phyloP scores from a whole-genome alignment of 192 early-diverging fungal genomes.

The Rhizophagus clarus region DNA sequence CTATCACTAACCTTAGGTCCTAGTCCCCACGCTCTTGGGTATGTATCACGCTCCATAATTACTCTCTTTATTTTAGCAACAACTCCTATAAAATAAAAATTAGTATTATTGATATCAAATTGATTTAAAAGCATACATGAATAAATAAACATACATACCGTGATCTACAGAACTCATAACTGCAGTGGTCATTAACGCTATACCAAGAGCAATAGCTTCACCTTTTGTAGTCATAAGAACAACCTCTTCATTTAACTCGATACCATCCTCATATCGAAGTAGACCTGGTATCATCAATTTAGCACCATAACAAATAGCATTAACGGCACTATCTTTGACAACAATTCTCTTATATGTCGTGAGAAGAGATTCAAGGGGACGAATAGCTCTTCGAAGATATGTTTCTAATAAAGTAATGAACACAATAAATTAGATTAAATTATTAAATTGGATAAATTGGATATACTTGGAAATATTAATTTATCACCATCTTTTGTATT shows the following conservation, averaged over 20 bases:
- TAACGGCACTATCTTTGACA: constrained; percentile 98
- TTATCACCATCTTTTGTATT: constrained; percentile 81
- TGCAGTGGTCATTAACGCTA: constrained; percentile 96
- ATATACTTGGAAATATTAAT: neutral
- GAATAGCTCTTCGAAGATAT: constrained; percentile 93
- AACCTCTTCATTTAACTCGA: constrained; percentile 97
- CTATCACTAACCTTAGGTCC: constrained; percentile 59
- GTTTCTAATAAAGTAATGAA: constrained; percentile 53
- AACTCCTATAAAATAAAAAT: constrained; percentile 46
- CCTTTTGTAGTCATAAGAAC: constrained; percentile 99
- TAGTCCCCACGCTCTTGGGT: constrained; percentile 97
- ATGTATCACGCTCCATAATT: constrained; percentile 99
- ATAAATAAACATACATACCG: constrained; percentile 43
- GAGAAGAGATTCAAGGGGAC: constrained; percentile 93
- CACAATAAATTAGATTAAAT: neutral
- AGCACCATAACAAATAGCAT: constrained; percentile 99
- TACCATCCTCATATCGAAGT: constrained; percentile 90
- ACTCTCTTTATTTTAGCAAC: constrained; percentile 99
- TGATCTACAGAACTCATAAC: constrained; percentile 97
- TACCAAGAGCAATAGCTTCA: constrained; percentile 97
- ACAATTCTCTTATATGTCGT: constrained; percentile 96
- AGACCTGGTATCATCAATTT: constrained; percentile 99
- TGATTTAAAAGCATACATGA: neutral
- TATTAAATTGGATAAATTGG: neutral
- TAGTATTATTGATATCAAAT: neutral